Evolutionary conservation across 1,284 basidiomycete species (phyloP).

Genomic region (Vanrija sp.): DNA sequence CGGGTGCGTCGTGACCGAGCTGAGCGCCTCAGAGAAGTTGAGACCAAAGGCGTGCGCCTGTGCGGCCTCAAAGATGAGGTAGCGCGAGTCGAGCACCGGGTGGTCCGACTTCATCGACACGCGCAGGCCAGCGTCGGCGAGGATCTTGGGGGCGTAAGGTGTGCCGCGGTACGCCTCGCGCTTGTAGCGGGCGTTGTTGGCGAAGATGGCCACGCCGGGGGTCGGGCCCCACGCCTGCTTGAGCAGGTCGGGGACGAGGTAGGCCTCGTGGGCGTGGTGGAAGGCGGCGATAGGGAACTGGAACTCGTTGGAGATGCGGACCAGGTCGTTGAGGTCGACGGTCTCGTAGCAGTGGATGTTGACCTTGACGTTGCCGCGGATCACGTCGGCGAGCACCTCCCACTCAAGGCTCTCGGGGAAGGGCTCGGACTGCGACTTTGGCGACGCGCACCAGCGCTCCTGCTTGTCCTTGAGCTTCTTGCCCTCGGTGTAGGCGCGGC

Average conservation of each 20-base stretch:
- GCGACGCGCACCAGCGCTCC: constrained; percentile 61
- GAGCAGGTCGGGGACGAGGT: constrained; percentile 69
- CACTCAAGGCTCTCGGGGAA: constrained; percentile 77
- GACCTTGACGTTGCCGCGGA: constrained; percentile 63
- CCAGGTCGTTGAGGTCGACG: constrained; percentile 63
- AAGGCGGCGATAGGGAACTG: constrained; percentile 22
- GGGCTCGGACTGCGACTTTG: constrained; percentile 48
- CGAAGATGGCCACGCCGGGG: constrained; percentile 72
- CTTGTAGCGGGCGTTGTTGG: constrained; percentile 62
- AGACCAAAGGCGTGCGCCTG: constrained; percentile 72
- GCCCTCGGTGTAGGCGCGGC: constrained; percentile 65
- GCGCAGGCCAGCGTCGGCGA: constrained; percentile 66
- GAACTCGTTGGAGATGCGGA: constrained; percentile 53
- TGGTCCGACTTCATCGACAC: constrained; percentile 69
- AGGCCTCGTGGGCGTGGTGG: constrained; percentile 66
- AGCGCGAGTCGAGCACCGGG: constrained; percentile 67
- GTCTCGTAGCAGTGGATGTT: constrained; percentile 76
- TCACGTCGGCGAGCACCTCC: constrained; percentile 81
- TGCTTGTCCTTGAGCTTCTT: constrained; percentile 68
- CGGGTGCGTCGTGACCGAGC: constrained; percentile 72
- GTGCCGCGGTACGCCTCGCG: constrained; percentile 79
- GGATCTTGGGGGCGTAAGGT: constrained; percentile 75
- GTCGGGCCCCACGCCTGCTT: constrained; percentile 41
- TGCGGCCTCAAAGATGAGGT: constrained; percentile 77
- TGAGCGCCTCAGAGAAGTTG: constrained; percentile 41